Conservation (phyloP, 495 filamentous ascomycete species). For the Tuber umbilicatum region DNA sequence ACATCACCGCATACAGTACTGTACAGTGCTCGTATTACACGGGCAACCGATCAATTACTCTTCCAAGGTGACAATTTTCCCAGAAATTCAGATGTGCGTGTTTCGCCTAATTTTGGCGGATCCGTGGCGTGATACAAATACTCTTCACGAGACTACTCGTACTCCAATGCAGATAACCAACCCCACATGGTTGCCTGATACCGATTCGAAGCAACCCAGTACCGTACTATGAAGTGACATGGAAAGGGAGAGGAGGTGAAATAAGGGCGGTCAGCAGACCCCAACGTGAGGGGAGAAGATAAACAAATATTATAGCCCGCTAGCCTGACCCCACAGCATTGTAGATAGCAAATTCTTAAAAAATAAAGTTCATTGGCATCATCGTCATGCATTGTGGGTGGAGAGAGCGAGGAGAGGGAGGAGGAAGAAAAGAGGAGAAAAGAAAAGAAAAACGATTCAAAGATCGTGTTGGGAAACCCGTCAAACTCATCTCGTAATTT, state of each 20-base stretch:
- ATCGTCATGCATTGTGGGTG: not conserved
- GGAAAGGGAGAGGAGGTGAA: not conserved
- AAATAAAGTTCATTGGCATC: not conserved
- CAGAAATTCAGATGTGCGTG: not conserved
- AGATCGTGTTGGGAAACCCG: not conserved
- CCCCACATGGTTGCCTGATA: too few species aligned
- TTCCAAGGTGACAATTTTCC: not conserved
- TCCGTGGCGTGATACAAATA: too few species aligned
- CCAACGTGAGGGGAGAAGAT: not conserved
- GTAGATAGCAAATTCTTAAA: not conserved
- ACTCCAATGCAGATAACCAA: not conserved
- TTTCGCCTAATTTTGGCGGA: not conserved
- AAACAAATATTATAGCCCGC: not conserved
- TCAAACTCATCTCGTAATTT: not conserved
- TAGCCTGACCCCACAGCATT: not conserved
- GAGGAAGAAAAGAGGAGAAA: not conserved
- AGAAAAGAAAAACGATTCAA: not conserved
- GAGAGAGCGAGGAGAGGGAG: not conserved
- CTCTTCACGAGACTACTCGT: not conserved
- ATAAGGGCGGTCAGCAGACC: not conserved
- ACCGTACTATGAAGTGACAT: not conserved
- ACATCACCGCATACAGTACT: not conserved
- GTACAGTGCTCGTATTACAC: too few species aligned
- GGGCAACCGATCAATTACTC: not conserved
- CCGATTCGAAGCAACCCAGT: too few species aligned